Evolutionary conservation across 805 yeast species (phyloP), one percentile per base, ranked within the genome.

Genomic region (Komagataella pseudopastoris): DNA sequence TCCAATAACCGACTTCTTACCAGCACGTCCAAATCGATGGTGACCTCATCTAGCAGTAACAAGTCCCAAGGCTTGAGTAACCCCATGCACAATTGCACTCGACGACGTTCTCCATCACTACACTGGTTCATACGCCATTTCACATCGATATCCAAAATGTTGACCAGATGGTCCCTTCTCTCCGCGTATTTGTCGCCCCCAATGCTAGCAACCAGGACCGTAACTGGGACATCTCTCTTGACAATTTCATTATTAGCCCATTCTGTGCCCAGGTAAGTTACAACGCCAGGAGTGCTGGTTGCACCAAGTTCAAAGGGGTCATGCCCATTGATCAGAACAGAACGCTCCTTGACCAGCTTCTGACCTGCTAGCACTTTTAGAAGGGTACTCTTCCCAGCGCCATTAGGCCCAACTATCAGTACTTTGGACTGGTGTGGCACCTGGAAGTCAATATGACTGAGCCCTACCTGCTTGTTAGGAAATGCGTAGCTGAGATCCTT

Each of bases 31-130:
- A 93, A 73, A 65, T 93, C 99, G 23, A 93, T 96, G 0, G 99
- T 93, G 44, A 93, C 98, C 64, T 93, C 99, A 64, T 93, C 99
- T 49, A 93, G 71, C n/a, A 93, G 69, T 36, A 93, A 69, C 18
- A 89, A 73, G 54, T 79, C 80, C 96, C 97, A 93, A 5, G 97
- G 97, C 59, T 84, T 82, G 54, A 91, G 68, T 49, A 93, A 72
- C 0, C 98, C 98, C 96, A 93, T 89, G 39, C 83, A 86, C 53
- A 93, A 70, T 63, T 93, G 99, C 1, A 93, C 98, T 54, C 99
- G 73, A 58, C 99, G 75, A 54, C 98, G 77, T 63, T 93, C 97
- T 23, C 99, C 99, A 63, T 93, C 99, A 49, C 95, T 85, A 45
- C 91, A 82, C 49, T 78, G 79, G 57, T 86, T 85, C 97, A 93